Percentiles rank a stretch among this genome's conserved stretches.
Conservation (phyloP, 2,329 filamentous ascomycete genomes). For the Coccinonectria pachysandricola region DNA sequence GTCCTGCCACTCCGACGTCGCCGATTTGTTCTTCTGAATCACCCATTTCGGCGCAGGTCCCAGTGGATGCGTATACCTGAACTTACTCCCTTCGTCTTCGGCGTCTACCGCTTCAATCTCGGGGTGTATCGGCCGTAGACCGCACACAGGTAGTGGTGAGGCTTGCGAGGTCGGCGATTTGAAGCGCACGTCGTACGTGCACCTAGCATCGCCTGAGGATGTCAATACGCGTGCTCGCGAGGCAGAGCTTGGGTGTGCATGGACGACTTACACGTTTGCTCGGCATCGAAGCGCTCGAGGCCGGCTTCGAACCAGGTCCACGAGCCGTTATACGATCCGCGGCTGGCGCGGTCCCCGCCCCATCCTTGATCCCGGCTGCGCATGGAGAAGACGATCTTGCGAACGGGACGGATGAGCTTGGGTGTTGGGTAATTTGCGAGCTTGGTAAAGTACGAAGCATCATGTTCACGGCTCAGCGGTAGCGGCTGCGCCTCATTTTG, state of each 20-base stretch:
- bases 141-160: slow-evolving; percentile 22
- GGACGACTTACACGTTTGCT: slow-evolving; percentile 17
- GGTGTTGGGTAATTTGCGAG: slow-evolving; percentile 30
- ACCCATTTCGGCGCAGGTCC: slow-evolving; percentile 25
- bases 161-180: slow-evolving; percentile 10
- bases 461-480: slow-evolving; percentile 17
- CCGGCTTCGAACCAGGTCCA: slow-evolving; percentile 57
- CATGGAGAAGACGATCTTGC: slow-evolving; percentile 52
- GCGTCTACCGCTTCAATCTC: slow-evolving; percentile 9
- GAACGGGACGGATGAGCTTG: slow-evolving; percentile 37
- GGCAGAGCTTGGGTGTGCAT: rapidly evolving
- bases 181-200: slow-evolving; percentile 20
- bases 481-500: slow-evolving; percentile 18
- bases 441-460: slow-evolving; percentile 20
- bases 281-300: slow-evolving; percentile 42
- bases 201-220: slow-evolving; percentile 18
- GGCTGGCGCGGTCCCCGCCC: slow-evolving; percentile 24
- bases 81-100: slow-evolving; percentile 12
- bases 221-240: slow-evolving; percentile 3
- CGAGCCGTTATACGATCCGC: slow-evolving; percentile 35
- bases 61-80: slow-evolving; percentile 28
- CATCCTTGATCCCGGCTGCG: slow-evolving; percentile 50
- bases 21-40: slow-evolving; percentile 39
- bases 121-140: slow-evolving; percentile 28
- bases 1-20: slow-evolving; percentile 22